Conservation (phyloP, 2,329 filamentous ascomycete genomes). For the Xylariales sp. region DNA sequence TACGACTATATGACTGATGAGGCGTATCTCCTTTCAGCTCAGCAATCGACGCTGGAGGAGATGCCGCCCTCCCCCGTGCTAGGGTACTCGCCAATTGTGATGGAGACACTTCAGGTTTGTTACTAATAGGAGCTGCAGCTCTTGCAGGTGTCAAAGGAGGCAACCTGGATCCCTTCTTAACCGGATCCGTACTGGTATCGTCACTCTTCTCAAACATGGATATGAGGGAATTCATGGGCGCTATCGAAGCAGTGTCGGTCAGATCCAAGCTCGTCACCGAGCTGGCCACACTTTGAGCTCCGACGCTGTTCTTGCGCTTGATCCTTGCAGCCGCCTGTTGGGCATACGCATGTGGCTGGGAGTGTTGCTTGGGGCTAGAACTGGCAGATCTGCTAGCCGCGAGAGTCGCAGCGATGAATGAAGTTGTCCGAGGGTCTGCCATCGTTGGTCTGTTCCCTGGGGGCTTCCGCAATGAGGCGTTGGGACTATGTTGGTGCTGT, state of each 20-base stretch:
- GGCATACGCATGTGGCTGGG: conserved; percentile 15
- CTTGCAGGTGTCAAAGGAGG: conserved; percentile 29
- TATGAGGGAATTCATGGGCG: conserved; percentile 60
- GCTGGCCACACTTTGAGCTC: conserved; percentile 23
- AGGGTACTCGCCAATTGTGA: conserved; percentile 16
- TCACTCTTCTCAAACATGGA: conserved; percentile 60
- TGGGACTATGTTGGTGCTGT: background rate
- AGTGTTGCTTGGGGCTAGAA: conserved; percentile 37
- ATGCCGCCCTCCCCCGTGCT: conserved; percentile 16
- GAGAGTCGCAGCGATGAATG: conserved; percentile 56
- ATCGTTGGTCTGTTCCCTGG: conserved; percentile 15
- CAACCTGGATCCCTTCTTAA: conserved; percentile 23
- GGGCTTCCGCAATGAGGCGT: conserved; percentile 10
- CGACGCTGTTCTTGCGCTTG: conserved; percentile 24
- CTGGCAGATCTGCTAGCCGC: conserved; percentile 59
- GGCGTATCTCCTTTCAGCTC: conserved; percentile 5
- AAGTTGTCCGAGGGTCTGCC: conserved; percentile 47
- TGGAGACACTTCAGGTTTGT: conserved; percentile 18
- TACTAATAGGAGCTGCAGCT: conserved; percentile 21
- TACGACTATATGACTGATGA: background rate
- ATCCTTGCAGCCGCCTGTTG: conserved; percentile 16
- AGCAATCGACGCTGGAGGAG: conserved; percentile 12
- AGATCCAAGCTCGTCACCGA: conserved; percentile 29
- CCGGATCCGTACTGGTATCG: conserved; percentile 17
- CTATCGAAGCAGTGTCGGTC: conserved; percentile 53